Percentiles rank a stretch among this genome's conserved stretches.
These are phyloP conservation scores for Pyrrhoderma lamaoense DNA, from an alignment of 1,284 basidiomycete species.

Conservation along the genomic window DNA sequence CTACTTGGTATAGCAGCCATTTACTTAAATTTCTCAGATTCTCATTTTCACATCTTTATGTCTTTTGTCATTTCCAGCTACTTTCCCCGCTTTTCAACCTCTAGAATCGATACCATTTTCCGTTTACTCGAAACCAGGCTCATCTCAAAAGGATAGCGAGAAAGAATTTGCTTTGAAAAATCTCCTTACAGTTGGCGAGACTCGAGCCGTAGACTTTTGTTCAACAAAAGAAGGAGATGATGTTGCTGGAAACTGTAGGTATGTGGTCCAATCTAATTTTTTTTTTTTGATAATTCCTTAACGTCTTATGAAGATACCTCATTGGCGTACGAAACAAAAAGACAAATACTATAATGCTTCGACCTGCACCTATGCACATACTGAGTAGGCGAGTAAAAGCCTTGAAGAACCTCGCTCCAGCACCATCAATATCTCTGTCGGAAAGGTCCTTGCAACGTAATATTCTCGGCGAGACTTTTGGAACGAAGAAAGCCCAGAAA, in stretches of 20 bases:
- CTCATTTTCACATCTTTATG: background rate
- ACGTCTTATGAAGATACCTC: conserved; percentile 43
- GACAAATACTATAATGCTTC: conserved; percentile 60
- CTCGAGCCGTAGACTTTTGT: conserved; percentile 57
- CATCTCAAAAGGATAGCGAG: conserved; percentile 9
- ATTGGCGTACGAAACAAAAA: conserved; percentile 66
- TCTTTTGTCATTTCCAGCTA: conserved; percentile 38
- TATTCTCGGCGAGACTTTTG: conserved; percentile 84
- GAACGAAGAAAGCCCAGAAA: conserved; percentile 86
- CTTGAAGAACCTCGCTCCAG: conserved; percentile 32
- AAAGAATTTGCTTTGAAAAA: conserved; percentile 33
- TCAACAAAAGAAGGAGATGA: conserved; percentile 38
- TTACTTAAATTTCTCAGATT: background rate
- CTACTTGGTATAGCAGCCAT: conserved; percentile 55
- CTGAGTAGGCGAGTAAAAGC: conserved; percentile 76
- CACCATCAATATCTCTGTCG: conserved; percentile 38
- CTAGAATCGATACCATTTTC: conserved; percentile 57
- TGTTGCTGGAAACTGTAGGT: conserved; percentile 57
- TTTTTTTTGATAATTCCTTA: background rate
- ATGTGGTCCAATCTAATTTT: conserved; percentile 21
- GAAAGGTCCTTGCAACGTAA: conserved; percentile 62
- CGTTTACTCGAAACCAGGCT: conserved; percentile 40
- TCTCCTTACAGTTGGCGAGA: conserved; percentile 47
- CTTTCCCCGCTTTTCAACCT: conserved; percentile 66
- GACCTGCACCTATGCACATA: conserved; percentile 67